A percentile compares a stretch with the other conserved stretches of the same genome.
phyloP scores from a whole-genome alignment of 2,329 filamentous ascomycete species.

The Paracoccidioides brasiliensis region DNA sequence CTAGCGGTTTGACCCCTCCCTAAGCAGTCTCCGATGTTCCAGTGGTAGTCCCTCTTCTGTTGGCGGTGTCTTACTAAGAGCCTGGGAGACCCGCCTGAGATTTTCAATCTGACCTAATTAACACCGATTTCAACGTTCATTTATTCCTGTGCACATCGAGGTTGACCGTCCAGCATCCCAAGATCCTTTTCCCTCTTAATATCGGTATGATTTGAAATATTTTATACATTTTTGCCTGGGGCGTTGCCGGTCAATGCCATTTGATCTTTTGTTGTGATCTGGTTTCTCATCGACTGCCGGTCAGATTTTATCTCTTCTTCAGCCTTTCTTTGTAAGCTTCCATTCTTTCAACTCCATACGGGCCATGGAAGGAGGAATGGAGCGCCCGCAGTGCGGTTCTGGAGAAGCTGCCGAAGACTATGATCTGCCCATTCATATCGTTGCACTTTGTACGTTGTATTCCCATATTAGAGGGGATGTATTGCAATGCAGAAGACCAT shows the following conservation, averaged over 20 bases:
- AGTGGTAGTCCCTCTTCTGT: not conserved
- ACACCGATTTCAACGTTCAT: not conserved
- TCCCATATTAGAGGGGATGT: not conserved
- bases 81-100: not conserved
- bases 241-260: conserved; percentile 9
- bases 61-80: not conserved
- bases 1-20: not conserved
- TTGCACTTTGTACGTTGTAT: conserved; percentile 9
- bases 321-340: not conserved
- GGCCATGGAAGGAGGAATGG: conserved; percentile 1
- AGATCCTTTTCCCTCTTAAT: not conserved
- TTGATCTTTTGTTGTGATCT: not conserved
- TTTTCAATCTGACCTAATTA: not conserved
- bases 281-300: not conserved
- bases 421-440: conserved; percentile 12
- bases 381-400: conserved; percentile 9
- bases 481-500: not conserved
- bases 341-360: conserved; percentile 3
- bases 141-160: not conserved
- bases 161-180: not conserved
- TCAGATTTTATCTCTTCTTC: not conserved
- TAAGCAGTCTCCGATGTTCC: not conserved
- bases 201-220: not conserved
- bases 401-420: conserved; percentile 6
- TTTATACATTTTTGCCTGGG: not conserved